Evolutionary conservation across 2,329 filamentous ascomycete species (phyloP).

Genomic region (Ampelomyces quisqualis): DNA sequence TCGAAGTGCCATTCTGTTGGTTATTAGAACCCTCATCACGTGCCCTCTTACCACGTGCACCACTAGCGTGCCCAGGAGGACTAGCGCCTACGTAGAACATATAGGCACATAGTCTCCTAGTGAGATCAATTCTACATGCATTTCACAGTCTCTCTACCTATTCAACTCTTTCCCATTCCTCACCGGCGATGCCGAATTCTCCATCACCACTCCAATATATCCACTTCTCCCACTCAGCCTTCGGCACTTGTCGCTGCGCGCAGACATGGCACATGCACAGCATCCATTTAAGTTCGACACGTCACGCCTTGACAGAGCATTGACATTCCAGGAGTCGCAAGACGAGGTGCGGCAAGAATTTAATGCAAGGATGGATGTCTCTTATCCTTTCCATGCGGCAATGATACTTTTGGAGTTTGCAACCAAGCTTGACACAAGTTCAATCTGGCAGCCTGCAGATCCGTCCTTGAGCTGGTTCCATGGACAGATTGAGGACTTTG

Average conservation of each 20-base stretch:
- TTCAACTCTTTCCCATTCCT: conserved; percentile 30
- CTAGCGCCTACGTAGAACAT: too few relatives aligned
- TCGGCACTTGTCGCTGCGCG: conserved; percentile 24
- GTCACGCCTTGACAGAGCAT: conserved; percentile 14
- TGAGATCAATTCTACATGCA: too few relatives aligned
- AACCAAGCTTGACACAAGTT: conserved; percentile 20
- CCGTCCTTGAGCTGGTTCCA: conserved; percentile 25
- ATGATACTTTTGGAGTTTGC: conserved; percentile 22
- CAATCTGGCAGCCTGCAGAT: conserved; percentile 33
- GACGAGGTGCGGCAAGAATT: conserved; percentile 13
- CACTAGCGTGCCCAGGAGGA: too few relatives aligned
- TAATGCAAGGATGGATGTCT: conserved; percentile 30
- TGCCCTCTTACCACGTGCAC: too few relatives aligned
- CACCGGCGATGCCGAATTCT: conserved; percentile 27
- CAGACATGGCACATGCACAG: conserved; percentile 31
- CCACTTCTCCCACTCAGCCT: conserved; percentile 26
- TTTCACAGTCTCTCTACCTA: too few relatives aligned
- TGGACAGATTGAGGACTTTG: conserved; percentile 24
- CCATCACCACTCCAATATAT: conserved; percentile 22
- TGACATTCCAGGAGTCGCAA: conserved; percentile 20
- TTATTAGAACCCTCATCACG: too few relatives aligned
- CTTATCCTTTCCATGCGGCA: conserved; percentile 24
- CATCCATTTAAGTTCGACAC: conserved; percentile 20
- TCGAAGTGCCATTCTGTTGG: conserved; percentile 29
- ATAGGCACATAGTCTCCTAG: too few relatives aligned